Evolutionary conservation across 73 alveolate genomes (phyloP).

Genomic region (Tetrahymena elliotti): DNA sequence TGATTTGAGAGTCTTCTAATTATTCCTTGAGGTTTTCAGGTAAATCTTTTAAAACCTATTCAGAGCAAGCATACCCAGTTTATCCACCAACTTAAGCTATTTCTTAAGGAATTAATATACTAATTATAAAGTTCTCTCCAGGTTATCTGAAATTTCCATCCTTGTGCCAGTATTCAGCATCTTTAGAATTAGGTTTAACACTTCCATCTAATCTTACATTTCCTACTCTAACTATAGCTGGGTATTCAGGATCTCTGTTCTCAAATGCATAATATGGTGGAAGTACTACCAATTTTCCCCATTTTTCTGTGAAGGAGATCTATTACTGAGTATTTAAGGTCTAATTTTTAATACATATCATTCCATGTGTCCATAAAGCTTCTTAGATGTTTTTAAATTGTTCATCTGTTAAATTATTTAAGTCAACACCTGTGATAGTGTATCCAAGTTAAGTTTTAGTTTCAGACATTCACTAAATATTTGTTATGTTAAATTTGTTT

Average conservation of each 20-base stretch:
- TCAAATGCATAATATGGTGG: background rate
- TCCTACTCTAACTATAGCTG: conserved; percentile 7
- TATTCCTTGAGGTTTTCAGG: background rate
- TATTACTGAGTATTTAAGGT: background rate
- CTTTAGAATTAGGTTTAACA: background rate
- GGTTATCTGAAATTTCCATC: conserved; percentile 14
- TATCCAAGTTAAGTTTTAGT: background rate
- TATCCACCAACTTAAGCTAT: conserved; percentile 18
- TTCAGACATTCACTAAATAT: background rate
- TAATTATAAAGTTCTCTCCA: background rate
- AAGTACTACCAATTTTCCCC: background rate
- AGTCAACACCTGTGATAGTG: background rate
- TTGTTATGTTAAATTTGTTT: background rate
- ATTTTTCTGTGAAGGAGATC: background rate
- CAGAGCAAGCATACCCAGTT: background rate
- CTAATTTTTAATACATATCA: background rate
- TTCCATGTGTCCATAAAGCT: background rate
- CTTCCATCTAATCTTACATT: conserved; percentile 9
- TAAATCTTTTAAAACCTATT: background rate
- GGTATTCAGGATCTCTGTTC: background rate
- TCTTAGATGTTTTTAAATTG: background rate
- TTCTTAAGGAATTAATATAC: background rate
- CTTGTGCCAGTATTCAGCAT: conserved; percentile 23
- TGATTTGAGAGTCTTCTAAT: background rate
- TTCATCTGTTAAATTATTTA: background rate